A percentile compares a stretch with the other conserved stretches of the same genome.
Evolutionary conservation across 2,329 filamentous ascomycete genomes (phyloP).

Genomic region (Bipolaris bicolor): DNA sequence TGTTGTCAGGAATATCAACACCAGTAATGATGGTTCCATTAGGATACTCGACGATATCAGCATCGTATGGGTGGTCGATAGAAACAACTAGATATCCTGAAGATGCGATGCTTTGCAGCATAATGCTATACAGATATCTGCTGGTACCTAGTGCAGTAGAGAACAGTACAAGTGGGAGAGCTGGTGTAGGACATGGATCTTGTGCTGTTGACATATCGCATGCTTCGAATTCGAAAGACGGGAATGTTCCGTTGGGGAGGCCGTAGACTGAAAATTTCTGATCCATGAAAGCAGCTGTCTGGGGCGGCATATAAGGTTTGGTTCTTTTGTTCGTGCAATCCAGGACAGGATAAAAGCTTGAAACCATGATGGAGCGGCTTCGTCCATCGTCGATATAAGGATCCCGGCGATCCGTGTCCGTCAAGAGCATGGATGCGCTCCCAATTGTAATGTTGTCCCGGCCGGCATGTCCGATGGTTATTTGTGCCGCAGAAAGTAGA

Average conservation of each 20-base stretch:
- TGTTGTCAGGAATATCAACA: conserved; percentile 29
- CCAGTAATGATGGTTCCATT: conserved; percentile 46
- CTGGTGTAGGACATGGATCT: conserved; percentile 1
- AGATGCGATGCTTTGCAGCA: conserved; percentile 56
- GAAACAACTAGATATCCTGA: conserved; percentile 57
- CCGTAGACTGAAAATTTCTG: conserved; percentile 33
- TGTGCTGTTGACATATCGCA: conserved; percentile 13
- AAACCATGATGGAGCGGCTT: conserved; percentile 31
- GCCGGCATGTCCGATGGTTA: conserved; percentile 12
- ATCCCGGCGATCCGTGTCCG: conserved; percentile 27
- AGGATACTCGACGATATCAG: conserved; percentile 57
- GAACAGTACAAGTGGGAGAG: conserved; percentile 49
- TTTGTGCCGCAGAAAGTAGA: conserved; percentile 3
- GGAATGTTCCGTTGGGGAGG: conserved; percentile 35
- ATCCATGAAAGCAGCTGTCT: conserved; percentile 29
- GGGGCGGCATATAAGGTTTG: conserved; percentile 32
- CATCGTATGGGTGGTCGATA: conserved; percentile 60
- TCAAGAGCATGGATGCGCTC: conserved; percentile 17
- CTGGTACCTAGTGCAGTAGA: conserved; percentile 55
- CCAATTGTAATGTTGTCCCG: conserved; percentile 14
- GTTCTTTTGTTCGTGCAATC: conserved; percentile 17
- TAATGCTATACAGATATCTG: conserved; percentile 52
- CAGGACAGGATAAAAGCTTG: conserved; percentile 29
- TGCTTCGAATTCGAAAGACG: conserved; percentile 22
- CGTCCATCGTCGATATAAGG: conserved; percentile 28